Base-by-base conservation (phyloP, 495 filamentous ascomycete species). In the Penicillium mononematosum region DNA sequence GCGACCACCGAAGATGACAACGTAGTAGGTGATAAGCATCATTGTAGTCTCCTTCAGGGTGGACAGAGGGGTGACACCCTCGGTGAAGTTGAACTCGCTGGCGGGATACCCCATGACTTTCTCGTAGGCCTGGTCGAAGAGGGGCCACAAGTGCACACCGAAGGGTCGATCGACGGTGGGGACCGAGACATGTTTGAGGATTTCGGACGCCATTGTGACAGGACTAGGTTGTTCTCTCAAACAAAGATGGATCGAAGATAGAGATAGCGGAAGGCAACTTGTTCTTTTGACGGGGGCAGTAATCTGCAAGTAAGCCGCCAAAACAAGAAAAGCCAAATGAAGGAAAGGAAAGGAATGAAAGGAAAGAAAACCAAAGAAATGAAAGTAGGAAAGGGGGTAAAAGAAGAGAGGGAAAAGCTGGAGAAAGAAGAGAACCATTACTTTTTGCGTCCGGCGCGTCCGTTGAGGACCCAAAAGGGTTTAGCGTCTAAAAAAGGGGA, bases 121-220 rank as follows among this genome's bases (percentile, higher is more conserved):
- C 70, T 87, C 84, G 75, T 87, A 97, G 65, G 81, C 85, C 75
- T 89, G 85, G 76, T 86, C 87, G 83, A 98, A 98, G 75, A 94
- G 83, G 57, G 94, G 93, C 94, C 94, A 98, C 74, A 98, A 74
- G 43, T 88, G 77, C 58, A 97, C 79, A 68, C 92, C 94, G 69
- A 98, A 97, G 12, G 94, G 94, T 63, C 89, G 84, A 70, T 97
- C 92, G 62, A 97, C 78, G 36, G 89, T 90, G 27, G 93, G 93
- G 53, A 85, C 48, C 49, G 86, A 87, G 50, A 93, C 61, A 57
- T 84, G 68, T 62, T 88, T 82, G 58, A 88, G 75, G 53, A 87
- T 69, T 56, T 88, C 80, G 63, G 82, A 75, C 31, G 70, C 71
- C 70, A 77, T 71, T 55, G 50, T 67, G 67, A 55, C 48, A 44